These are phyloP conservation scores for Aspergillus sp. DNA, from an alignment of 2,329 filamentous ascomycete species.

Conservation along the genomic window DNA sequence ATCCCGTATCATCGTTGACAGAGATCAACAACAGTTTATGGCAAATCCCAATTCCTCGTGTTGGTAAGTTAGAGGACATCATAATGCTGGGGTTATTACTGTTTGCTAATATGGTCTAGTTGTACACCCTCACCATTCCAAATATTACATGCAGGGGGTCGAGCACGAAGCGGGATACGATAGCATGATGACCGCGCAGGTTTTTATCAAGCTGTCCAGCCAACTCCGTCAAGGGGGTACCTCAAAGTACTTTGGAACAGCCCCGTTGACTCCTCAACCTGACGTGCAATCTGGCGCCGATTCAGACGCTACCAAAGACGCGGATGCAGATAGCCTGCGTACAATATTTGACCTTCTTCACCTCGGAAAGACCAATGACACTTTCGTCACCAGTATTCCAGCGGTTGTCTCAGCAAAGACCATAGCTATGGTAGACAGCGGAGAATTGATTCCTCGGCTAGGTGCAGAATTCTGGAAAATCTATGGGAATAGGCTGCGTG, in stretches of 20 bases:
- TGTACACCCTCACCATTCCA: slow-evolving; percentile 22
- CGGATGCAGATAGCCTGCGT: slow-evolving; percentile 6
- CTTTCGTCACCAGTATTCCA: slow-evolving; percentile 1
- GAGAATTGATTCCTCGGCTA: slow-evolving; percentile 45
- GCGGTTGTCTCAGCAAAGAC: slow-evolving; percentile 1
- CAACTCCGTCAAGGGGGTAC: slow-evolving; percentile 39
- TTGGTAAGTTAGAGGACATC: slow-evolving; percentile 17
- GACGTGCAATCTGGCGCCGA: no score
- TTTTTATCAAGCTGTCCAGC: slow-evolving; percentile 49
- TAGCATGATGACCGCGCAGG: slow-evolving; percentile 52
- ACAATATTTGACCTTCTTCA: slow-evolving; percentile 23
- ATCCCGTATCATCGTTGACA: slow-evolving; percentile 33
- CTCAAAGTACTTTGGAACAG: not conserved
- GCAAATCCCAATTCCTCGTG: slow-evolving; percentile 18
- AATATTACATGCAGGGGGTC: slow-evolving; percentile 19
- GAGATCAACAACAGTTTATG: slow-evolving; percentile 21
- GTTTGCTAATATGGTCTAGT: slow-evolving; percentile 14
- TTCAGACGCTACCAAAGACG: no score
- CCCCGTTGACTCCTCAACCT: not conserved
- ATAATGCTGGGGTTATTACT: not conserved
- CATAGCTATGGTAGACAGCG: slow-evolving; percentile 19
- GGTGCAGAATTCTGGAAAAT: slow-evolving; percentile 48
- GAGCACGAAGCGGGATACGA: slow-evolving; percentile 57
- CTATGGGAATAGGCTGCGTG: slow-evolving; percentile 52
- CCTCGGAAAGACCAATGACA: slow-evolving; percentile 12